These are phyloP conservation scores for Acer yangbiense DNA, from an alignment of 345 rosid species.

Conservation along the genomic window DNA sequence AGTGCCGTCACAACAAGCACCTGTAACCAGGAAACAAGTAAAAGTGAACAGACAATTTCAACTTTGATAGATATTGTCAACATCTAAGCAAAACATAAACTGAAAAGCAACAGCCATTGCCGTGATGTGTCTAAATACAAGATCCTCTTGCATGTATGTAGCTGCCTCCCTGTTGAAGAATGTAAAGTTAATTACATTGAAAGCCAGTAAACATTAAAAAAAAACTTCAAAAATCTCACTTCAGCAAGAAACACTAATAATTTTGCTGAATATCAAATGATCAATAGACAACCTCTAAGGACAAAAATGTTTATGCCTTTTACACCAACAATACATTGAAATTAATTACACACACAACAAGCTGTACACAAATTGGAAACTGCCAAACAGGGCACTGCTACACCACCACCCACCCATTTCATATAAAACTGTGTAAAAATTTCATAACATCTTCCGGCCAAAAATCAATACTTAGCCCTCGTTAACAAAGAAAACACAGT, in stretches of 20 bases:
- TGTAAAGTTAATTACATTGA: background rate
- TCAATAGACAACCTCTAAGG: background rate
- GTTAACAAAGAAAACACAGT: background rate
- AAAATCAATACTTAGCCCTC: background rate
- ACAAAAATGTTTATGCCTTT: background rate
- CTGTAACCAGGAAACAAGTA: constrained; percentile 36
- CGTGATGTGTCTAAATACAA: constrained; percentile 69
- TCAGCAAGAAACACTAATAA: background rate
- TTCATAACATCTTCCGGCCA: background rate
- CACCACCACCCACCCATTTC: background rate
- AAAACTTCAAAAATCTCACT: background rate
- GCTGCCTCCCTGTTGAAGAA: constrained; percentile 71
- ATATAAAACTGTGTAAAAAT: background rate
- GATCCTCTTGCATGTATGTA: constrained; percentile 84
- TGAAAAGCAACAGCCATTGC: constrained; percentile 36
- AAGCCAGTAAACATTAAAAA: background rate
- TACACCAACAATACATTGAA: background rate
- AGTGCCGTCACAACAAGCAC: constrained; percentile 74
- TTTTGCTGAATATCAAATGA: background rate
- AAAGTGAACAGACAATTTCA: constrained; percentile 21
- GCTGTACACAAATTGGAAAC: background rate
- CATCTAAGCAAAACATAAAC: background rate
- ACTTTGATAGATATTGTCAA: background rate
- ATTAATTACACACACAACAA: background rate
- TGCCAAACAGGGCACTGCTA: background rate